Percentiles rank a stretch among this genome's conserved stretches.
Conservation (phyloP, 371 early-diverging fungal species). For the Mortierella sp. region DNA sequence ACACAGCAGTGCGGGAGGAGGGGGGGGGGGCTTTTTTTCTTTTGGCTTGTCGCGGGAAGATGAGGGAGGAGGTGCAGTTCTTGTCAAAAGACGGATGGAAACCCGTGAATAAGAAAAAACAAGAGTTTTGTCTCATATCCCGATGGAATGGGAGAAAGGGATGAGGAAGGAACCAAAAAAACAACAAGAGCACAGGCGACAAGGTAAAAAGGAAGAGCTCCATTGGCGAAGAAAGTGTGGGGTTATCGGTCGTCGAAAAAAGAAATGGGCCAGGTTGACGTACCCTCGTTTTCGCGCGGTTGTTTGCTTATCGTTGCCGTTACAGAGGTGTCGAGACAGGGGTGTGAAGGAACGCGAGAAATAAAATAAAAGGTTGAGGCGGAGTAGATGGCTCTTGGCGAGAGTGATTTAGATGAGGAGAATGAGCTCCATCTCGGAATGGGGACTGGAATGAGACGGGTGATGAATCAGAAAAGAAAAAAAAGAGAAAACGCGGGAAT, state of each 20-base stretch:
- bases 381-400: neutral
- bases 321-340: neutral
- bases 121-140: neutral
- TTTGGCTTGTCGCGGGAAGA: neutral
- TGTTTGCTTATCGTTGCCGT: neutral
- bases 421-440: conserved; percentile 10
- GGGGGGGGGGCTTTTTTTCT: no score
- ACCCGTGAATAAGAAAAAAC: neutral
- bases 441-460: neutral
- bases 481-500: neutral
- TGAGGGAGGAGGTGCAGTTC: neutral
- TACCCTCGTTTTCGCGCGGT: neutral
- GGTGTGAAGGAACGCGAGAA: neutral
- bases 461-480: neutral
- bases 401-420: neutral
- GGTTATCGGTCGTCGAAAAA: neutral
- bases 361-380: neutral
- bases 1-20: no score
- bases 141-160: neutral
- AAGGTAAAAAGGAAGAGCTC: neutral
- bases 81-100: neutral
- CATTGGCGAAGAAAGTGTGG: conserved; percentile 10
- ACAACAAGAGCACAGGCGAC: conserved; percentile 10
- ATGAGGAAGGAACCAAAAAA: neutral
- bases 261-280: neutral